Evolutionary conservation across 768 basidiomycete species (phyloP), one percentile per base, ranked within the genome.

Genomic region (Daedaleopsis sinensis): DNA sequence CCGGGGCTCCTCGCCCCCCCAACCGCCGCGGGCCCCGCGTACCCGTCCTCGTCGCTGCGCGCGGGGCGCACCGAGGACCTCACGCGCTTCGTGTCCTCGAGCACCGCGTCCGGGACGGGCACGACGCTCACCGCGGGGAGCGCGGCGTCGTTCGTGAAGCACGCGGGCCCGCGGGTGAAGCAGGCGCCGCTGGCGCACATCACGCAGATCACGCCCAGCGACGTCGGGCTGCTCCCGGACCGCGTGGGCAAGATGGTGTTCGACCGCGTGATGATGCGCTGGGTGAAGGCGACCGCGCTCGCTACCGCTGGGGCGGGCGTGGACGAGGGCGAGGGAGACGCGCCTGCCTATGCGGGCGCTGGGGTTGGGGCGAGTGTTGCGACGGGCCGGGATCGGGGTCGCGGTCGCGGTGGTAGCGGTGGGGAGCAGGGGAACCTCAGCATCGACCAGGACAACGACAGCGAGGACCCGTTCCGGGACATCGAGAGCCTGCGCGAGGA

Each of bases 381-480:
- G 12, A 15, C 21, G 4, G 12, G 47, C 9, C 7, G n/a, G n/a
- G n/a, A n/a, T n/a, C n/a, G n/a, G n/a, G n/a, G n/a, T n/a, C n/a
- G n/a, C n/a, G n/a, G n/a, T n/a, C n/a, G n/a, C n/a, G n/a, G n/a
- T n/a, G n/a, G n/a, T n/a, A n/a, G n/a, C n/a, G n/a, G 19, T 15
- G 23, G 47, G 1, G 47, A n/a, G 13, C 21, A 24, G 23, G 21
- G 13, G 21, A 21, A 24, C 69, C 55, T 62, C 71, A 64, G 66
- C 73, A 71, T 61, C 69, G 77, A 55, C 10, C 80, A 76, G 32
- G 72, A 67, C 76, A 79, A 82, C 44, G 79, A 82, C 46, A 91
- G 90, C 63, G 92, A 93, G 66, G 96, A 98, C 77, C 91, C 93
- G 9, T 98, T 98, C 74, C 84, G 85, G 36, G 95, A 95, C 67